A percentile compares a stretch with the other conserved stretches of the same genome.
These are phyloP conservation scores for Gardenia jasminoides DNA, from an alignment of 257 asterid species.

Conservation along the genomic window DNA sequence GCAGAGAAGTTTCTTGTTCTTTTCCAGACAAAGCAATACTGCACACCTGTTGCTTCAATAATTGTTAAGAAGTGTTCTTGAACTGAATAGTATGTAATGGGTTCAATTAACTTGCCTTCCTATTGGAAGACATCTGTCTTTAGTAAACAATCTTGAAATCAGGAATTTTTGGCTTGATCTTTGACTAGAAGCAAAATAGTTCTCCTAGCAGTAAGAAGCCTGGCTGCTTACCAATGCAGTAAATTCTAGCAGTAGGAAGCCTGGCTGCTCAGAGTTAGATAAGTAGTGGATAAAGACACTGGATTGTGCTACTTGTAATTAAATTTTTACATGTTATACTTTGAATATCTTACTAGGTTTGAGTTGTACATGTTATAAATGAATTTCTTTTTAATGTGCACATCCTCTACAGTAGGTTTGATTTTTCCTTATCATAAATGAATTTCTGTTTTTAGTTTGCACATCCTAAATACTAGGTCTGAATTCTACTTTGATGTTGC, in stretches of 20 bases:
- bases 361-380: too few species aligned
- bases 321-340: too few species aligned
- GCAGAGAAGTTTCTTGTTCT: neutral
- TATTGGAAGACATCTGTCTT: neutral
- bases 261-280: neutral
- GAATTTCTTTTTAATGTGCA: neutral
- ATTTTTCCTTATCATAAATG: too few species aligned
- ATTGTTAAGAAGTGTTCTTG: neutral
- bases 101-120: neutral
- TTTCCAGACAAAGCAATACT: neutral
- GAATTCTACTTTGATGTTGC: slow-evolving; percentile 8
- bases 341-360: neutral
- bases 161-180: neutral
- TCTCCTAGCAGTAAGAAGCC: neutral
- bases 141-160: neutral
- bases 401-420: neutral
- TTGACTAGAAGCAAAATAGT: neutral
- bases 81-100: neutral
- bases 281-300: neutral
- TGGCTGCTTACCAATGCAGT: neutral
- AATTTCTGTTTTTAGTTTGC: neutral
- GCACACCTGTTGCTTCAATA: neutral
- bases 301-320: neutral
- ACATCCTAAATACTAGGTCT: neutral
- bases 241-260: neutral